Percentiles rank a stretch among this genome's conserved stretches.
These are phyloP conservation scores for Globisporangium rhizosaccharum DNA, from an alignment of 352 stramenopile genomes.

Conservation along the genomic window DNA sequence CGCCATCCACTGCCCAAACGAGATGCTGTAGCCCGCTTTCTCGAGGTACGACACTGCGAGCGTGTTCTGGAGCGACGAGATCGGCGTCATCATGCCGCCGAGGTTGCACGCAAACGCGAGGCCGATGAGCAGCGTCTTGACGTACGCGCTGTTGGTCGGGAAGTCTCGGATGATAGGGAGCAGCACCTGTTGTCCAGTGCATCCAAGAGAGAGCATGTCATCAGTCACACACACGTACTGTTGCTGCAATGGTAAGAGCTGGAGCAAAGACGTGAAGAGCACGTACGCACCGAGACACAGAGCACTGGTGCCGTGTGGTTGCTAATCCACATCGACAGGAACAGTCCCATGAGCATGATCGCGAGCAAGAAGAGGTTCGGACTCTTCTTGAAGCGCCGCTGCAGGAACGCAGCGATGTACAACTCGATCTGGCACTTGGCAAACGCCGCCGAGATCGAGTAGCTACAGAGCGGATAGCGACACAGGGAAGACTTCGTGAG, in stretches of 20 bases:
- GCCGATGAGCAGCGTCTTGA: conserved; percentile 89
- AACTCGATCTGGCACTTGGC: conserved; percentile 91
- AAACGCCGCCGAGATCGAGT: conserved; percentile 88
- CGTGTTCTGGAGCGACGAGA: conserved; percentile 89
- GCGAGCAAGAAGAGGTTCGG: conserved; percentile 88
- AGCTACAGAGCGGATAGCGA: conserved; percentile 20
- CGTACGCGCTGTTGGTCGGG: conserved; percentile 75
- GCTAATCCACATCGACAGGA: conserved; percentile 92
- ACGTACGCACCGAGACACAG: conserved; percentile 75
- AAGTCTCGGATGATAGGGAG: conserved; percentile 89
- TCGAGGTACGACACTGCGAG: conserved; percentile 82
- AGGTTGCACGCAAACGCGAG: conserved; percentile 92
- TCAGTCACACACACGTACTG: background rate
- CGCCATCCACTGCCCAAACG: conserved; percentile 90
- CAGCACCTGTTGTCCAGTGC: conserved; percentile 30
- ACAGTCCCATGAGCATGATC: conserved; percentile 92
- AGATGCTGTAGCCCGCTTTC: conserved; percentile 83
- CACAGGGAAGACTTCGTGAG: background rate
- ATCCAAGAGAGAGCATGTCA: background rate
- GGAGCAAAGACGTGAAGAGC: background rate
- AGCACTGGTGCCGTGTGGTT: conserved; percentile 92
- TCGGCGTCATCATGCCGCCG: conserved; percentile 92
- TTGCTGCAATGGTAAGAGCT: no score
- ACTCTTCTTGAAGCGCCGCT: conserved; percentile 86
- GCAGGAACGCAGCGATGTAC: conserved; percentile 86